Evolutionary conservation across 2,329 filamentous ascomycete genomes (phyloP).

Genomic region (Verticillium nubilum): DNA sequence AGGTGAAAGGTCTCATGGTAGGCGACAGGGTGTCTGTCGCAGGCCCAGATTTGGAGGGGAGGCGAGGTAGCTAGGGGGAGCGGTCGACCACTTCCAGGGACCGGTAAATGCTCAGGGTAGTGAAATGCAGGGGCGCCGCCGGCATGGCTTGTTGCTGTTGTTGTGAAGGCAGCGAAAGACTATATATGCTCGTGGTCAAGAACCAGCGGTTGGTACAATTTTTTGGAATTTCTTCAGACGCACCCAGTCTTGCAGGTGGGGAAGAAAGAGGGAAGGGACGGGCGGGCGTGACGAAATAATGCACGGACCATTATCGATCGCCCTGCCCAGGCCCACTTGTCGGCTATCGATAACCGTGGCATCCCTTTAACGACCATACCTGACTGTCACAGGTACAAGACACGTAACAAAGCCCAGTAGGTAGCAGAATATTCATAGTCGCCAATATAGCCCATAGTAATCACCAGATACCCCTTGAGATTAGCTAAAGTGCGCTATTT

Average conservation of each 20-base stretch:
- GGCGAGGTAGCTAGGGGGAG: neutral
- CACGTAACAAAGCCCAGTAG: no score
- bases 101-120: neutral
- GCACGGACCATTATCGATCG: neutral
- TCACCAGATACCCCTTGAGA: no score
- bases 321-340: neutral
- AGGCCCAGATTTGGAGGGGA: neutral
- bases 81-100: neutral
- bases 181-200: neutral
- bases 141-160: neutral
- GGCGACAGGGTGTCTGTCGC: slow-evolving; percentile 1
- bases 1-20: slow-evolving; percentile 27
- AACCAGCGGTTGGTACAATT: neutral
- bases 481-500: no score
- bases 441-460: no score
- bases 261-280: neutral
- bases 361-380: no score
- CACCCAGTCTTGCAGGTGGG: neutral
- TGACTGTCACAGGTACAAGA: no score
- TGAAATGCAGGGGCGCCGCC: neutral
- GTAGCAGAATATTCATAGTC: no score
- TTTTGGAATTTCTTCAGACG: neutral
- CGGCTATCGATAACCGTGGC: neutral
- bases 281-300: neutral
- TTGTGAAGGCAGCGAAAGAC: neutral